Percentiles rank a stretch among this genome's conserved stretches.
Conservation (phyloP, 2,329 filamentous ascomycete genomes). For the Neobulgaria alba region DNA sequence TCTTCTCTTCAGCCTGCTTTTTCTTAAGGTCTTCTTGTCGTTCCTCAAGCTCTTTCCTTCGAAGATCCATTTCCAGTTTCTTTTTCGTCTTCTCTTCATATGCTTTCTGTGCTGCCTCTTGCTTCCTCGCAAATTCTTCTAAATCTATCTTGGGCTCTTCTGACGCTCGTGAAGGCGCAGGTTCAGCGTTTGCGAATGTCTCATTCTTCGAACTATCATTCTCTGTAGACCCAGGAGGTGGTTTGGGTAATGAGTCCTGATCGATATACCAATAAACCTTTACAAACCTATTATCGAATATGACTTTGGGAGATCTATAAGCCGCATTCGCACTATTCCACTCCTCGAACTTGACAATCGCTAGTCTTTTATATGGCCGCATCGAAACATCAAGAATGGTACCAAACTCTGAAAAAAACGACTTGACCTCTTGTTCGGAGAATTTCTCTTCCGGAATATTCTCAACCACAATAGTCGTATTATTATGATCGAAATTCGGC, state of each 20-base stretch:
- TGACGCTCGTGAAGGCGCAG: conserved; percentile 15
- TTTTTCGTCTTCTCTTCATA: conserved; percentile 58
- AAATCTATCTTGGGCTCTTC: conserved; percentile 50
- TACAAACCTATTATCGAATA: conserved; percentile 80
- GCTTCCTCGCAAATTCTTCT: conserved; percentile 59
- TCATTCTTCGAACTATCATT: conserved; percentile 26
- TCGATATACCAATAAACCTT: conserved; percentile 73
- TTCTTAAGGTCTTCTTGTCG: conserved; percentile 53
- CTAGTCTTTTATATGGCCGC: conserved; percentile 57
- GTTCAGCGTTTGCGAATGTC: conserved; percentile 18
- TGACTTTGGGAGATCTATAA: conserved; percentile 67
- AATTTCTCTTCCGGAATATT: conserved; percentile 68
- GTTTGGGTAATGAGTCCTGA: conserved; percentile 30
- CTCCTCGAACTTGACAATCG: conserved; percentile 59
- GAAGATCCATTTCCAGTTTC: conserved; percentile 52
- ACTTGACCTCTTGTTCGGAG: conserved; percentile 53
- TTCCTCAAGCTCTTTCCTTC: conserved; percentile 55
- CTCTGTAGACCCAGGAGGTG: conserved; percentile 21
- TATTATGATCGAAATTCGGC: conserved; percentile 43
- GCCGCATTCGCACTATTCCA: conserved; percentile 61
- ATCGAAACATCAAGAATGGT: conserved; percentile 54
- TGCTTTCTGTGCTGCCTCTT: conserved; percentile 62
- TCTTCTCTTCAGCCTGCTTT: conserved; percentile 56
- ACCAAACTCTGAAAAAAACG: conserved; percentile 68
- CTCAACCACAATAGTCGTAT: conserved; percentile 65